Conservation (phyloP, 1,284 basidiomycete species). For the Macrocystidia cucumis region DNA sequence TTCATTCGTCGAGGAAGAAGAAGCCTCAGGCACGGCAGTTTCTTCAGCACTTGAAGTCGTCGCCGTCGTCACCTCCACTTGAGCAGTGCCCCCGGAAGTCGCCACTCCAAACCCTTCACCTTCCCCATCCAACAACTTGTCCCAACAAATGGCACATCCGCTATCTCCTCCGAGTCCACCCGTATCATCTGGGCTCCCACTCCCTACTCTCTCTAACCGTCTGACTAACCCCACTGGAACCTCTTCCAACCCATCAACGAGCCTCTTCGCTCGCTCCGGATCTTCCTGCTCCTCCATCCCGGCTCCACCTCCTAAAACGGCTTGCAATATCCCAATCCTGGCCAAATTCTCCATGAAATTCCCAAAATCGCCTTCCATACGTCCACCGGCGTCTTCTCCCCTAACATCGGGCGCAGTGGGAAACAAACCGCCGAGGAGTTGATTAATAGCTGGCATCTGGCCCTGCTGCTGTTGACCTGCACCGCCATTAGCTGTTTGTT, state of each 20-base stretch:
- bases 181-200: slow-evolving; percentile 26
- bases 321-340: slow-evolving; percentile 10
- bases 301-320: too few relatives aligned
- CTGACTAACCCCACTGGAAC: slow-evolving; percentile 61
- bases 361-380: slow-evolving; percentile 9
- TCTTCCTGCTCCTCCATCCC: slow-evolving; percentile 52
- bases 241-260: slow-evolving; percentile 55
- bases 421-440: too few relatives aligned
- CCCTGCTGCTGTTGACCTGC: too few relatives aligned
- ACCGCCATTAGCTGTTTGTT: too few relatives aligned
- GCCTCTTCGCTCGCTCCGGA: slow-evolving; percentile 51
- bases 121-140: slow-evolving; percentile 45
- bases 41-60: slow-evolving; percentile 6
- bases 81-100: slow-evolving; percentile 16
- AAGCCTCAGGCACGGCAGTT: slow-evolving; percentile 13
- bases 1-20: slow-evolving; percentile 5
- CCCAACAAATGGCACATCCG: slow-evolving; percentile 72
- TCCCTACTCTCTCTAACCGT: slow-evolving; percentile 53
- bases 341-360: slow-evolving; percentile 9
- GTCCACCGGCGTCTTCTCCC: too few relatives aligned
- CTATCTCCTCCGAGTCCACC: slow-evolving; percentile 28
- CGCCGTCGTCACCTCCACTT: slow-evolving; percentile 11
- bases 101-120: slow-evolving; percentile 23
- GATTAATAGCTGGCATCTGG: too few relatives aligned
- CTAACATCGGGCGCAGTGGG: too few relatives aligned